phyloP scores from a whole-genome alignment of 1,139 yeast species.

The Sugiyamaella grinbergsii region DNA sequence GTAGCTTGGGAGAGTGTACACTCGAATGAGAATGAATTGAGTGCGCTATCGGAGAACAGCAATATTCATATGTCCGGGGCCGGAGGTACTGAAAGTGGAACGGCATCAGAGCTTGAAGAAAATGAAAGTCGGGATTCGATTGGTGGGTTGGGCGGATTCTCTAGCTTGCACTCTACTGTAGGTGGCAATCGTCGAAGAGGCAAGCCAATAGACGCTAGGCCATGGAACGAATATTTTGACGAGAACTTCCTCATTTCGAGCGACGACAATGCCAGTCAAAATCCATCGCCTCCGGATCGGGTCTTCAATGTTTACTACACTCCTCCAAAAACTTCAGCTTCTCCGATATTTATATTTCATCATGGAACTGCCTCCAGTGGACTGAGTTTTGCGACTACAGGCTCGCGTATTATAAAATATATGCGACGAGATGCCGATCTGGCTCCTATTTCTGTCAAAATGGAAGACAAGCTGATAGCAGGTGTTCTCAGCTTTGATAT shows the following conservation, averaged over 20 bases:
- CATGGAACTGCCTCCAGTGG: slow-evolving; percentile 97
- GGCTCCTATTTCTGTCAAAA: slow-evolving; percentile 23
- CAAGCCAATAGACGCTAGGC: slow-evolving; percentile 14
- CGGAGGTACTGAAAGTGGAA: slow-evolving; percentile 1
- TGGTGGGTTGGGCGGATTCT: not conserved
- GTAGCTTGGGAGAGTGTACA: slow-evolving; percentile 14
- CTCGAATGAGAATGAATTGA: slow-evolving; percentile 16
- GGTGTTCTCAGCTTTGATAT: slow-evolving; percentile 76
- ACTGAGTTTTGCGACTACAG: slow-evolving; percentile 66
- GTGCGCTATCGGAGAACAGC: slow-evolving; percentile 11
- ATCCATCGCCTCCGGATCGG: slow-evolving; percentile 1
- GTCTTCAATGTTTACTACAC: slow-evolving; percentile 61
- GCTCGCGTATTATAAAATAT: slow-evolving; percentile 43
- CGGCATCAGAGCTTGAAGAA: too few relatives aligned
- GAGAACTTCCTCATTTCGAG: slow-evolving; percentile 37
- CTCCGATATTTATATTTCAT: slow-evolving; percentile 70
- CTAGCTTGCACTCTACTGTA: not conserved
- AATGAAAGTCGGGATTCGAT: slow-evolving; percentile 11
- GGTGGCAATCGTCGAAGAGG: slow-evolving; percentile 5
- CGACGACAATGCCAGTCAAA: not conserved
- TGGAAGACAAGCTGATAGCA: slow-evolving; percentile 40
- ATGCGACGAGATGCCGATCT: slow-evolving; percentile 34
- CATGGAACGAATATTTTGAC: slow-evolving; percentile 50
- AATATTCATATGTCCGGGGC: slow-evolving; percentile 1
- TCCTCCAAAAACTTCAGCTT: slow-evolving; percentile 49